Evolutionary conservation across 2,329 filamentous ascomycete genomes (phyloP).

Genomic region (Scolecobasidium constrictum): DNA sequence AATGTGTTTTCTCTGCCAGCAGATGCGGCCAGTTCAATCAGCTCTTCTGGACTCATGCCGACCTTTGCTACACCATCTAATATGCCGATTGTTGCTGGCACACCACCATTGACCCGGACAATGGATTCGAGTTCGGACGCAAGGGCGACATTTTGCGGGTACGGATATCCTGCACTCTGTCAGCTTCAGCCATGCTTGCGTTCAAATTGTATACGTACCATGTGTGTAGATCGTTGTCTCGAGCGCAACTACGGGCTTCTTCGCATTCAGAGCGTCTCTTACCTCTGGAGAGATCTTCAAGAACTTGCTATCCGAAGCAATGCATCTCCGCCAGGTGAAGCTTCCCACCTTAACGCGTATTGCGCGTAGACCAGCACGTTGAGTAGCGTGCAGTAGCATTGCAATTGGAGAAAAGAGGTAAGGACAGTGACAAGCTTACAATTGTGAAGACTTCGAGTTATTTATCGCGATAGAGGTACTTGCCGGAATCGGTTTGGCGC

Average conservation of each 20-base stretch:
- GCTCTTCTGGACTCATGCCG: slow-evolving; percentile 61
- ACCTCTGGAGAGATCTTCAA: slow-evolving; percentile 74
- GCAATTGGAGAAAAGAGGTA: too few relatives aligned
- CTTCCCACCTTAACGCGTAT: too few relatives aligned
- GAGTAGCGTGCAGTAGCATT: too few relatives aligned
- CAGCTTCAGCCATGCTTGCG: too few relatives aligned
- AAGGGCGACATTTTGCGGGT: slow-evolving; percentile 62
- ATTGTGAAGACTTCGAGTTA: too few relatives aligned
- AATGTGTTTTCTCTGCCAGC: slow-evolving; percentile 56
- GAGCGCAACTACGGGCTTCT: slow-evolving; percentile 78
- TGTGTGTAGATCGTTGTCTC: slow-evolving; percentile 98
- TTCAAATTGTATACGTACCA: slow-evolving; percentile 48
- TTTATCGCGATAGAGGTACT: too few relatives aligned
- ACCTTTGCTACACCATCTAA: slow-evolving; percentile 74
- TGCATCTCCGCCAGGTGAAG: background rate
- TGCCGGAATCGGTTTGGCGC: too few relatives aligned
- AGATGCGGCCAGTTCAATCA: slow-evolving; percentile 55
- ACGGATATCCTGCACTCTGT: slow-evolving; percentile 56
- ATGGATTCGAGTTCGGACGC: slow-evolving; percentile 72
- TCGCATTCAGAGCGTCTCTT: slow-evolving; percentile 58
- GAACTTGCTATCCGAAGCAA: slow-evolving; percentile 32
- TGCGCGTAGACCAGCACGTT: too few relatives aligned
- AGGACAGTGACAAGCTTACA: too few relatives aligned
- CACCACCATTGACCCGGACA: slow-evolving; percentile 64
- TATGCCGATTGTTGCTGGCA: slow-evolving; percentile 86